Conservation (phyloP, 2,329 filamentous ascomycete genomes). For the Rachicladosporium sp. region DNA sequence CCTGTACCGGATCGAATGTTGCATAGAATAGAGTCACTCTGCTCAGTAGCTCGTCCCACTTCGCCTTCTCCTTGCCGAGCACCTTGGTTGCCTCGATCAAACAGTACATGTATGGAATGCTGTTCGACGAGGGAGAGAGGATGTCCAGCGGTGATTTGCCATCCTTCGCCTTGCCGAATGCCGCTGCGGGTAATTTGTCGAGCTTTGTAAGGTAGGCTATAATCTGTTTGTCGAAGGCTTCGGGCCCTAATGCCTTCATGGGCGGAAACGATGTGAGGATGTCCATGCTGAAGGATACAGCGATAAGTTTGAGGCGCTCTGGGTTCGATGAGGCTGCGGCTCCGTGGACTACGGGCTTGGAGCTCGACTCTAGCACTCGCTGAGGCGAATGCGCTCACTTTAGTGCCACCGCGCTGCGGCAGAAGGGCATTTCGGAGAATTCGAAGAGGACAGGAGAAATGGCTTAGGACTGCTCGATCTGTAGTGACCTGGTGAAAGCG, state of each 20-base stretch:
- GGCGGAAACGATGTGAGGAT: constrained; percentile 19
- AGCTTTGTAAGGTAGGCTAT: constrained; percentile 25
- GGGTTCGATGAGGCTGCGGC: too few relatives aligned
- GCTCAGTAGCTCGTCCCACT: constrained; percentile 33
- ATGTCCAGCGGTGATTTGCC: constrained; percentile 30
- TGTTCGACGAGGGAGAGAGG: constrained; percentile 46
- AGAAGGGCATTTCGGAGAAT: too few relatives aligned
- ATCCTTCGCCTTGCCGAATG: constrained; percentile 27
- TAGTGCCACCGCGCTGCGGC: too few relatives aligned
- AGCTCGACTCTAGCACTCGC: too few relatives aligned
- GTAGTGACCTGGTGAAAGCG: too few relatives aligned
- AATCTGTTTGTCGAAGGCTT: constrained; percentile 28
- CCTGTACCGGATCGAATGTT: constrained; percentile 41
- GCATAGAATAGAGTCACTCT: constrained; percentile 36
- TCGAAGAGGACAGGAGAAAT: too few relatives aligned
- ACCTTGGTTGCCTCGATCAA: constrained; percentile 28
- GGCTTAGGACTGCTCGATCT: too few relatives aligned
- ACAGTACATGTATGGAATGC: constrained; percentile 46
- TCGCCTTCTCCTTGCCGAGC: constrained; percentile 14
- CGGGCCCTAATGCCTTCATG: constrained; percentile 18
- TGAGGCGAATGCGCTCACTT: too few relatives aligned
- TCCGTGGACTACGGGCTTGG: too few relatives aligned
- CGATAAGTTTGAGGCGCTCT: too few relatives aligned
- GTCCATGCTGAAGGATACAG: too few relatives aligned
- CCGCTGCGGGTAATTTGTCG: constrained; percentile 18